These are phyloP conservation scores for Lactarius akahatsu DNA, from an alignment of 768 basidiomycete species.

Conservation along the genomic window DNA sequence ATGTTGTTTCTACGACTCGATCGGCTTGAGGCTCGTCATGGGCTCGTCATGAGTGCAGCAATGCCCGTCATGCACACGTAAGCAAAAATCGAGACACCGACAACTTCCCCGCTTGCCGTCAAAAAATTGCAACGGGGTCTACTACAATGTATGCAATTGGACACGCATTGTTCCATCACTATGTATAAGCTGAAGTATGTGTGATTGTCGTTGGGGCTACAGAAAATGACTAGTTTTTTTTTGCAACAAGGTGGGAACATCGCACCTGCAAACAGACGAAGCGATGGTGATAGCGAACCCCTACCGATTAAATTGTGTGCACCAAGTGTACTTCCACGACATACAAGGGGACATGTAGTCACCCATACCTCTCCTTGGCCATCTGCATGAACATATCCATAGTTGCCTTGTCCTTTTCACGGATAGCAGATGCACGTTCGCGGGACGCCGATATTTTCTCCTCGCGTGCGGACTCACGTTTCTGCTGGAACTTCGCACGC, in stretches of 20 bases:
- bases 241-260: not conserved
- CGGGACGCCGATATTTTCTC: conserved; percentile 52
- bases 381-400: conserved; percentile 97
- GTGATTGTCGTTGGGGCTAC: too few species aligned
- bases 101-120: too few species aligned
- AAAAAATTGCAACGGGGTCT: too few species aligned
- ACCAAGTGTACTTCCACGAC: not conserved
- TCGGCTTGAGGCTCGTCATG: too few species aligned
- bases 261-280: not conserved
- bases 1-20: too few species aligned
- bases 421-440: conserved; percentile 62
- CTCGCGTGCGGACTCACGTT: conserved; percentile 41
- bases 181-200: too few species aligned
- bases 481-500: conserved; percentile 60
- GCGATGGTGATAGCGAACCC: not conserved
- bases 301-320: not conserved
- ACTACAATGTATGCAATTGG: too few species aligned
- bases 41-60: too few species aligned
- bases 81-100: too few species aligned
- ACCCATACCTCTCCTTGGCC: conserved; percentile 87
- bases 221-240: too few species aligned
- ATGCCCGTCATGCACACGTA: too few species aligned
- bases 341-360: conserved; percentile 7
- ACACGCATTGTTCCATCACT: too few species aligned
- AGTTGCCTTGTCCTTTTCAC: conserved; percentile 83